These are phyloP conservation scores for Lathyrus tuberosus DNA, from an alignment of 306 rosid species.

Conservation along the genomic window DNA sequence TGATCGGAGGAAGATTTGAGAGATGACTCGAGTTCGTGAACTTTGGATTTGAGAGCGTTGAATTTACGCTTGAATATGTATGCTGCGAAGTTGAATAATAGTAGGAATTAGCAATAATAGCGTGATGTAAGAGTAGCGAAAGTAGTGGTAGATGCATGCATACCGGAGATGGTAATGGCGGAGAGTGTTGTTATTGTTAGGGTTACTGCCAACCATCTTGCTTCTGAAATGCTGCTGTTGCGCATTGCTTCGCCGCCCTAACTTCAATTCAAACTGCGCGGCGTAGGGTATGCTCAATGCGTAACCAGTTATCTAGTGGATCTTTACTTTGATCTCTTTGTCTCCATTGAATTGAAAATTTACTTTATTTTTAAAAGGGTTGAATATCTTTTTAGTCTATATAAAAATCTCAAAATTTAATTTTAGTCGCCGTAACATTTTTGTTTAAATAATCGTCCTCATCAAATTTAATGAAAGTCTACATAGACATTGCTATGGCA, in stretches of 20 bases:
- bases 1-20: conserved; percentile 58
- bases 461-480: too few relatives aligned
- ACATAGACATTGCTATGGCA: too few relatives aligned
- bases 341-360: too few relatives aligned
- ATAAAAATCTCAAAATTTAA: too few relatives aligned
- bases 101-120: too few relatives aligned
- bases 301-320: background rate
- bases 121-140: too few relatives aligned
- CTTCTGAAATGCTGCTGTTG: conserved; percentile 5
- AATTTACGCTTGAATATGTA: conserved; percentile 54
- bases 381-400: too few relatives aligned
- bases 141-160: too few relatives aligned
- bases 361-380: too few relatives aligned
- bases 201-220: conserved; percentile 19
- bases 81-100: conserved; percentile 37
- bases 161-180: conserved; percentile 21
- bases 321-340: too few relatives aligned
- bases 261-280: background rate
- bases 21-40: conserved; percentile 62
- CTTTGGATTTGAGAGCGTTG: conserved; percentile 59
- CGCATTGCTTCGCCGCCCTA: background rate
- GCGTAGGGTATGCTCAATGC: background rate
- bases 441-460: too few relatives aligned
- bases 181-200: conserved; percentile 19
- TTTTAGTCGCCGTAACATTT: too few relatives aligned